A percentile compares a stretch with the other conserved stretches of the same genome.
These are phyloP conservation scores for Globisporangium perplexum DNA, from an alignment of 352 stramenopile species.

Conservation along the genomic window DNA sequence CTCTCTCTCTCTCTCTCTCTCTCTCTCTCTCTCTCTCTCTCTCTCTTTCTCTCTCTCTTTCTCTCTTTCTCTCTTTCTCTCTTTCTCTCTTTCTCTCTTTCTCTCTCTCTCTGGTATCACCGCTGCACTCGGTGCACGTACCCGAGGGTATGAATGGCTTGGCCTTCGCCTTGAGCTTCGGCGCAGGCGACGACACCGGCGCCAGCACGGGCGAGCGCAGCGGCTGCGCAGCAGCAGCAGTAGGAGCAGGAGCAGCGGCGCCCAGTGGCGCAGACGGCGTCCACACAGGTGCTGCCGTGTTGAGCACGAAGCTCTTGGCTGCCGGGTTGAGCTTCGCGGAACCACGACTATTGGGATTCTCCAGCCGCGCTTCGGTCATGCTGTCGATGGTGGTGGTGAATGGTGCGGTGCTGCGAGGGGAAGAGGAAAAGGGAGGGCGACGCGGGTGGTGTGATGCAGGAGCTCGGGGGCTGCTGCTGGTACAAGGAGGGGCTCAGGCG, in stretches of 20 bases:
- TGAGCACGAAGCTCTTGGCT: conserved; percentile 68
- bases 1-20: too few species aligned
- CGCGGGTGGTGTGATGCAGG: not conserved
- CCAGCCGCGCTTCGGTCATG: conserved; percentile 17
- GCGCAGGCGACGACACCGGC: conserved; percentile 21
- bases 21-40: too few species aligned
- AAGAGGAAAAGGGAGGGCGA: not conserved
- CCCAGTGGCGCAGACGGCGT: conserved; percentile 20
- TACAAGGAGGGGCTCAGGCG: not conserved
- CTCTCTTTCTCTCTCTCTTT: too few species aligned
- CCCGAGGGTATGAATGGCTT: conserved; percentile 16
- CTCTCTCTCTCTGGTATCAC: not conserved
- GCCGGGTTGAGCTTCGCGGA: conserved; percentile 50
- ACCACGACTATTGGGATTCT: conserved; percentile 13
- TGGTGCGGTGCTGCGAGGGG: not conserved
- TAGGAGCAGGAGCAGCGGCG: conserved; percentile 1
- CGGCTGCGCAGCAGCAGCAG: conserved; percentile 27
- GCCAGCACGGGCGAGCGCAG: conserved; percentile 26
- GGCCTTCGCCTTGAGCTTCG: conserved; percentile 18
- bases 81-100: too few species aligned
- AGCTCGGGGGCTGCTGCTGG: not conserved
- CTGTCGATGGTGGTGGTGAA: not conserved
- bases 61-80: too few species aligned
- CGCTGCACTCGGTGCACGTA: not conserved
- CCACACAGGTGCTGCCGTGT: conserved; percentile 40